Evolutionary conservation across 106 monocot species (phyloP), one percentile per base, ranked within the genome.

Genomic region (Acorus calamus): DNA sequence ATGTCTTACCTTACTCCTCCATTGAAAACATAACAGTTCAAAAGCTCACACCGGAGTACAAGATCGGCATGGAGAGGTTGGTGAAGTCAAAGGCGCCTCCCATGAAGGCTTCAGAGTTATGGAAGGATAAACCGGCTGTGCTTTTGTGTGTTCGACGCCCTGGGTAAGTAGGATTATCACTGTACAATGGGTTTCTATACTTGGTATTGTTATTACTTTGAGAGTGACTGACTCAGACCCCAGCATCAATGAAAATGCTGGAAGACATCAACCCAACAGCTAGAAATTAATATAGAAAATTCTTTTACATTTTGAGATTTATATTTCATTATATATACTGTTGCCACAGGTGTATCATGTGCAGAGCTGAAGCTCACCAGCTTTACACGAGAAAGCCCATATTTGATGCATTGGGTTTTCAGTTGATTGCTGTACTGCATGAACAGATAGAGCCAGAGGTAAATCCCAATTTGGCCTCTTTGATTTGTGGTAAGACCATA

Each of bases 281-380:
- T 28, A 28, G 28, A 28, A 28, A 28, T 28, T 1, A 28, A 28
- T 28, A 28, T 28, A 28, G 28, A 28, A 28, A 28, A 28, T 28
- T 28, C 28, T 28, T 28, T 28, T 28, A 28, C 28, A 28, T 28
- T 28, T 28, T 28, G 28, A 28, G 28, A 28, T 28, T 28, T 28
- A 28, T 28, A 28, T 28, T 28, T 28, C 28, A 28, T 28, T 28
- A 28, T 1, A 28, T 28, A 28, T 28, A 28, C 28, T 28, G 28
- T 28, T 28, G 28, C 28, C 28, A 28, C 49, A 79, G 78, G 47
- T 79, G 78, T 55, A 61, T 79, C 51, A 79, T 79, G 73, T 79
- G 78, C 48, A 57, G 78, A 73, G 78, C 78, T 14, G 78, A 79
- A 47, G 78, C 78, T 46, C 78, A 73, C 68, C 73, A 64, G 54